phyloP scores from a whole-genome alignment of 176 grass and related monocot genomes.

The Oryza australiensis region DNA sequence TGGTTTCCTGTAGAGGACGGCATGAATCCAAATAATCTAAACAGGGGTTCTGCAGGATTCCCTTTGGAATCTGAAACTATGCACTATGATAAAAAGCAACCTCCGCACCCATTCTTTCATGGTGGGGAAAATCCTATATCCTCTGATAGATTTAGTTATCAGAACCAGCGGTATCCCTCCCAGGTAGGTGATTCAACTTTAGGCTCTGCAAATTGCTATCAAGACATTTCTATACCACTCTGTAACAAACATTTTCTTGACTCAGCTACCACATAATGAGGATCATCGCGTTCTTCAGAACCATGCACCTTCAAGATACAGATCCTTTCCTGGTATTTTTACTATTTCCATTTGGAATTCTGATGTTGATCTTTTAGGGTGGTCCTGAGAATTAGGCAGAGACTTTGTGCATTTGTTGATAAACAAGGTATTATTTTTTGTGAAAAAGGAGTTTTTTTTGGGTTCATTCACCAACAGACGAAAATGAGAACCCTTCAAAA shows the following conservation, averaged over 20 bases:
- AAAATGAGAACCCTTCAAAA: not conserved
- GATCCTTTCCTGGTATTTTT: constrained; percentile 68
- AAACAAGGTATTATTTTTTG: not conserved
- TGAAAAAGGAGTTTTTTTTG: not conserved
- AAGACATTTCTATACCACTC: constrained; percentile 10
- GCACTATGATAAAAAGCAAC: constrained; percentile 58
- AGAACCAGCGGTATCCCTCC: constrained; percentile 67
- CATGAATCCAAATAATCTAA: constrained; percentile 55
- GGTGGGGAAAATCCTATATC: constrained; percentile 54
- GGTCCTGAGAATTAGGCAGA: not conserved
- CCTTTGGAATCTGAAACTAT: constrained; percentile 51
- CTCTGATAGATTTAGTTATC: constrained; percentile 63
- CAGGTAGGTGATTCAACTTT: constrained; percentile 55
- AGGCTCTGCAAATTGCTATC: constrained; percentile 8
- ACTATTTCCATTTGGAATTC: constrained; percentile 4
- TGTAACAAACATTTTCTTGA: constrained; percentile 32
- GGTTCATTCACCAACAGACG: not conserved
- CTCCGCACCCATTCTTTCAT: constrained; percentile 51
- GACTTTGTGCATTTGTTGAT: not conserved
- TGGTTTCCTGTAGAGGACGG: constrained; percentile 69
- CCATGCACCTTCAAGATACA: constrained; percentile 59
- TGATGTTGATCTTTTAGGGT: constrained; percentile 25
- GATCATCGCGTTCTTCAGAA: constrained; percentile 53
- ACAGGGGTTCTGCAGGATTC: constrained; percentile 54
- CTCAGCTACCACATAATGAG: constrained; percentile 58